Percentiles rank a stretch among this genome's conserved stretches.
Conservation (phyloP, 306 rosid species). For the Hylodesmum podocarpum region DNA sequence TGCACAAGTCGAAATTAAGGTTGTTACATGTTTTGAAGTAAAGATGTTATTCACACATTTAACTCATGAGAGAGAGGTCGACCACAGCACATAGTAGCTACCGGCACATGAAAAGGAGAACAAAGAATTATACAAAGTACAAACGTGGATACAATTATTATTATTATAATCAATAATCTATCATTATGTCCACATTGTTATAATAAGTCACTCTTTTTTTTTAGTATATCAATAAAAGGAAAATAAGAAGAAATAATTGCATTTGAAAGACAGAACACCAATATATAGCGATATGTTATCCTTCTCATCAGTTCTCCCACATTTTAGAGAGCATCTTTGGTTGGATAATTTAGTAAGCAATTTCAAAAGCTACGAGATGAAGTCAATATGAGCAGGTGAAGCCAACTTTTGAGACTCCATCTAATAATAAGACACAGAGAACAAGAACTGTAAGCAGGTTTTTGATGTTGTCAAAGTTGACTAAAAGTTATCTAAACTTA, state of each 20-base stretch:
- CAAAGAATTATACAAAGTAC: not conserved
- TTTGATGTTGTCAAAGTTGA: not conserved
- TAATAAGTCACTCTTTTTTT: not conserved
- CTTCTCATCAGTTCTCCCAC: not conserved
- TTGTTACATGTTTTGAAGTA: conserved; percentile 10
- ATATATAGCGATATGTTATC: not conserved
- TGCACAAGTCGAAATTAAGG: not conserved
- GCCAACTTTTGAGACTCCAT: conserved; percentile 19
- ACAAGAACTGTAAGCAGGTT: not conserved
- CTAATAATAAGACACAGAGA: conserved; percentile 33
- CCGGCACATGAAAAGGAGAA: not conserved
- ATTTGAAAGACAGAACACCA: conserved; percentile 8
- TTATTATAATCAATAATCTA: not conserved
- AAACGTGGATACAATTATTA: not conserved
- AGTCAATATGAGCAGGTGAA: conserved; percentile 50
- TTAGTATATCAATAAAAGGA: not conserved
- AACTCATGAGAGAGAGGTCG: not conserved
- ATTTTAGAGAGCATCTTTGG: not conserved
- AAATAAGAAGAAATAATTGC: not conserved
- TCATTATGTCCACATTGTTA: not conserved
- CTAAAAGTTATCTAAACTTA: not conserved
- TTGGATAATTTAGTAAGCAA: not conserved
- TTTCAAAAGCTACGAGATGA: conserved; percentile 13
- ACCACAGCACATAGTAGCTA: not conserved
- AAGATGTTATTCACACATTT: not conserved